Percentiles rank a stretch among this genome's conserved stretches.
Evolutionary conservation across 164 flowering plant species (phyloP).

Genomic region (Nymphaea thermarum): DNA sequence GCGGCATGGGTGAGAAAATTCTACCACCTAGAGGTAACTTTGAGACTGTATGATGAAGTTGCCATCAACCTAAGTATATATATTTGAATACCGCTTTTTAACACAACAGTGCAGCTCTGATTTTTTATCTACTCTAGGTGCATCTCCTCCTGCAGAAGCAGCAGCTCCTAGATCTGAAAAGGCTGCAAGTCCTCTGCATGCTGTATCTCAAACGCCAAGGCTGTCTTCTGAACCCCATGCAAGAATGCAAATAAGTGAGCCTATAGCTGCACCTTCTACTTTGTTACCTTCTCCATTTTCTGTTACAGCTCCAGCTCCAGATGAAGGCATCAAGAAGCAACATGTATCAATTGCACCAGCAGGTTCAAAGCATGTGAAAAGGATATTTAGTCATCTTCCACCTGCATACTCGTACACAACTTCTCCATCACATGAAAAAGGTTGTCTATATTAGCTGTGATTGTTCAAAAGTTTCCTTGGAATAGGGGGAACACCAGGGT

Average conservation of each 20-base stretch:
- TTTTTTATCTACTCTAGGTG: no score
- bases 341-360: neutral
- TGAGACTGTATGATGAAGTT: no score
- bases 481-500: neutral
- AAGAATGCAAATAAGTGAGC: conserved; percentile 9
- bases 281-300: conserved; percentile 5
- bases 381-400: conserved; percentile 15
- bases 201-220: conserved; percentile 21
- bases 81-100: no score
- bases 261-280: conserved; percentile 24
- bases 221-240: conserved; percentile 15
- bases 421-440: conserved; percentile 23
- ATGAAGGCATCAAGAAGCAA: neutral
- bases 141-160: no score
- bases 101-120: no score
- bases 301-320: neutral
- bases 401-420: conserved; percentile 15
- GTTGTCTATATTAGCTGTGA: conserved; percentile 12
- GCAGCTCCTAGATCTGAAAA: no score
- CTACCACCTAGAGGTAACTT: no score
- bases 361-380: conserved; percentile 16
- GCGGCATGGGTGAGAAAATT: no score
- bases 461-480: neutral
- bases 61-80: no score
- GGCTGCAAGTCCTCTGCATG: conserved; percentile 5